Percentiles rank a stretch among this genome's conserved stretches.
Evolutionary conservation across 1,284 basidiomycete genomes (phyloP).

Genomic region (Heterobasidion irregulare): DNA sequence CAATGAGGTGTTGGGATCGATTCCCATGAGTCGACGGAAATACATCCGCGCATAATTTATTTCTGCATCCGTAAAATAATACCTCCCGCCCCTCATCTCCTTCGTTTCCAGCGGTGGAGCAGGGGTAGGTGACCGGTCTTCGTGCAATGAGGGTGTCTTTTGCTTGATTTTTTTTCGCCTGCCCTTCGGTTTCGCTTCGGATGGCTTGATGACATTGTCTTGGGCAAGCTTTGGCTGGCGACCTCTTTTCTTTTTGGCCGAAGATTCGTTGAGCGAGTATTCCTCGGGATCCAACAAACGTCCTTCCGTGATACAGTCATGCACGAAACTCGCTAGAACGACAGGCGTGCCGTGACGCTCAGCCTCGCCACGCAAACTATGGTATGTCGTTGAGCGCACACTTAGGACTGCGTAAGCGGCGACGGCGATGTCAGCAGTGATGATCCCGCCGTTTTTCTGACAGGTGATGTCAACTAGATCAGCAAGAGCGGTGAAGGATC

Average conservation of each 20-base stretch:
- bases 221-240: constrained; percentile 6
- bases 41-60: constrained; percentile 30
- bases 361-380: constrained; percentile 30
- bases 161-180: not conserved
- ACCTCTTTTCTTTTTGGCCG: constrained; percentile 13
- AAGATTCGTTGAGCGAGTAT: constrained; percentile 19
- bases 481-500: not conserved
- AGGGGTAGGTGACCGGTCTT: not conserved
- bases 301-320: constrained; percentile 40
- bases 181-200: not conserved
- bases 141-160: not conserved
- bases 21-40: constrained; percentile 23
- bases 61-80: constrained; percentile 38
- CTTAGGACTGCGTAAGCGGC: constrained; percentile 56
- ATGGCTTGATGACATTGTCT: constrained; percentile 1
- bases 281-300: constrained; percentile 36
- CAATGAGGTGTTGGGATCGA: constrained; percentile 27
- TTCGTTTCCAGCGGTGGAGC: not conserved
- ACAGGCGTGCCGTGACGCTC: constrained; percentile 28
- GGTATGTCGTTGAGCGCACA: constrained; percentile 38
- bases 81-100: constrained; percentile 9
- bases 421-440: constrained; percentile 36
- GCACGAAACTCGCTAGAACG: constrained; percentile 44
- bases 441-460: constrained; percentile 56
- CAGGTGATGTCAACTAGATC: not conserved